Percentiles rank a stretch among this genome's conserved stretches.
Conservation (phyloP, 305 asterid genomes). For the Fraxinus sp. region DNA sequence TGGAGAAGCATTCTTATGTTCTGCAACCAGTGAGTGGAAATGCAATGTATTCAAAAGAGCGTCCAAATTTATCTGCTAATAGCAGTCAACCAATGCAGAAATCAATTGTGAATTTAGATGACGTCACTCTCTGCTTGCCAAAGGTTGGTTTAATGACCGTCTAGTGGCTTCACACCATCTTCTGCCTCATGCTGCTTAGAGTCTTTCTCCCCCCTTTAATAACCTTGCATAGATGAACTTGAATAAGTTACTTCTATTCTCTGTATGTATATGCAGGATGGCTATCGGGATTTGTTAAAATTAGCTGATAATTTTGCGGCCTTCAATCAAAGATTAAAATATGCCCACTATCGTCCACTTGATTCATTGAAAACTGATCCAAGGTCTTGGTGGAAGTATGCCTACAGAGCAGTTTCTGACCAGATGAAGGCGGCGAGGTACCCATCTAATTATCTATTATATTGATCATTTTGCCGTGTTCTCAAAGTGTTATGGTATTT, state of each 20-base stretch:
- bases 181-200: background rate
- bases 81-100: constrained; percentile 66
- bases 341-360: constrained; percentile 86
- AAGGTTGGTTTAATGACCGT: constrained; percentile 52
- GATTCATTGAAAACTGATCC: constrained; percentile 63
- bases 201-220: constrained; percentile 16
- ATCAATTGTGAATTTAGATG: constrained; percentile 84
- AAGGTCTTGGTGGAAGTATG: constrained; percentile 95
- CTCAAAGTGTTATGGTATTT: background rate
- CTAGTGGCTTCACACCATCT: constrained; percentile 12
- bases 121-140: constrained; percentile 91
- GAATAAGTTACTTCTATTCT: constrained; percentile 9
- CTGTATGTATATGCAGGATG: constrained; percentile 53
- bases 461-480: constrained; percentile 1
- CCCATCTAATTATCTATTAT: constrained; percentile 17
- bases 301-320: constrained; percentile 94
- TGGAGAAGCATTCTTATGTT: constrained; percentile 64
- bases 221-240: constrained; percentile 3
- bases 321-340: constrained; percentile 83
- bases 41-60: constrained; percentile 80
- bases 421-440: constrained; percentile 87
- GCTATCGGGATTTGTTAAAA: constrained; percentile 80
- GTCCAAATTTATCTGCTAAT: constrained; percentile 49
- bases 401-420: constrained; percentile 68
- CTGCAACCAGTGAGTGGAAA: constrained; percentile 93